Base-by-base conservation (phyloP, 768 basidiomycete species). In the Gloeopeniophorella convolvens region DNA sequence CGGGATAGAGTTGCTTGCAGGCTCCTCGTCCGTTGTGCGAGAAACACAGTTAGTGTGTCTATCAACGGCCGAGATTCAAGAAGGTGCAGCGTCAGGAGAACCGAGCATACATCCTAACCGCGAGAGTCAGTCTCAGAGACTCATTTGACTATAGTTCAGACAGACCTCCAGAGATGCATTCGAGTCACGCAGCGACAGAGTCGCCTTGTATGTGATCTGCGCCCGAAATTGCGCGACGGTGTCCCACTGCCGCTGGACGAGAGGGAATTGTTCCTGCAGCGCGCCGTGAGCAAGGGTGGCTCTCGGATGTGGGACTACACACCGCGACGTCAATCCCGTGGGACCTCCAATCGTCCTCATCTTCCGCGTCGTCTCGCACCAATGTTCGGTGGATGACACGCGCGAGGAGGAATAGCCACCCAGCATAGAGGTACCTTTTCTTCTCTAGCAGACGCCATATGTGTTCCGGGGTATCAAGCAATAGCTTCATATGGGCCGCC, bases 211-310 rank as follows among this genome's bases (percentile, higher is more conserved):
- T 18, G 87, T 78, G 55, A 97, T 94, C 61, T 95, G 92, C 1
- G 83, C 72, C 36, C 91, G 83, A 62, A 95, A 91, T 57, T 87
- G 89, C 4, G 82, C 79, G 7, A 97, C 80, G 1, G 80, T 75
- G 50, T 95, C 94, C 94, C 93, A 97, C 66, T 97, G 94, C 30
- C 90, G 83, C 57, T 91, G 86, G 3, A 91, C 79, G 4, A 97
- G 71, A 23, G 93, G 90, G 57, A 94, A 85, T 66, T 93, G 89
- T 40, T 80, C 79, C 91, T 93, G 60, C 40, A 9, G 5, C 15
- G 35, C 3, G 26, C 12, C 26, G 37, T 18, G 27, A 30, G 26
- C 9, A 24, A 24, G 28, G 26, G 27, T 24, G 16, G 13, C 10
- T 10, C 12, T 44, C 18, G 41, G 40, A 2, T 37, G 20, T 20